Evolutionary conservation across 331 rosid genomes (phyloP), one percentile per base, ranked within the genome.

Genomic region (Malus hybrid): DNA sequence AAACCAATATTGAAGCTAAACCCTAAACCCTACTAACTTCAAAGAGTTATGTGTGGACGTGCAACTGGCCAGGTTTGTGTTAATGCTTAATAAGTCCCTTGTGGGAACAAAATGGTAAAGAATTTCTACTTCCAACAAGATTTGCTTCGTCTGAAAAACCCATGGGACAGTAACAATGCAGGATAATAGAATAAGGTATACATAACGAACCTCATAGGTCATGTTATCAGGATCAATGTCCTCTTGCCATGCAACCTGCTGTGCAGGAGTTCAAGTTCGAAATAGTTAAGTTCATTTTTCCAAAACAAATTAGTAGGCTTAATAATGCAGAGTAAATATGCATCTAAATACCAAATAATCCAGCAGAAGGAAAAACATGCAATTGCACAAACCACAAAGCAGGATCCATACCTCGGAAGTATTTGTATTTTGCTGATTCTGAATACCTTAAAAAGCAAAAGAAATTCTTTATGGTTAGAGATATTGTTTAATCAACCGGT

Each of bases 171-270:
- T 7, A 31, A 27, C 24, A 74, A 34, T 48, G 46, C 62, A 61
- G 54, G 4, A 60, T 46, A 20, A 55, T 22, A 24, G 15, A 52
- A 28, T 56, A 61, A 48, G 34, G 59, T 52, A 67, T 15, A 50
- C 46, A 76, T 62, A 70, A 83, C 79, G 77, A 48, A 93, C 97
- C 98, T 93, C 96, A 71, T 93, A 93, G 56, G 97, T 90, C 98
- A 93, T 90, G 84, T 83, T 88, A 81, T 93, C 98, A 7, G 94
- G 96, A 86, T 93, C 97, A 24, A 91, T 79, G 61, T 80, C 79
- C 80, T 90, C 98, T 82, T 93, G 97, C 97, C 97, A 93, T 73
- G 70, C 63, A 67, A 76, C 89, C 98, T 90, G 87, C 80, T 5
- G 67, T 18, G 67, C 16, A 57, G 18, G 6, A 72, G 39, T 20